These are phyloP conservation scores for Hygrophila difformis DNA, from an alignment of 257 asterid species.

Conservation along the genomic window DNA sequence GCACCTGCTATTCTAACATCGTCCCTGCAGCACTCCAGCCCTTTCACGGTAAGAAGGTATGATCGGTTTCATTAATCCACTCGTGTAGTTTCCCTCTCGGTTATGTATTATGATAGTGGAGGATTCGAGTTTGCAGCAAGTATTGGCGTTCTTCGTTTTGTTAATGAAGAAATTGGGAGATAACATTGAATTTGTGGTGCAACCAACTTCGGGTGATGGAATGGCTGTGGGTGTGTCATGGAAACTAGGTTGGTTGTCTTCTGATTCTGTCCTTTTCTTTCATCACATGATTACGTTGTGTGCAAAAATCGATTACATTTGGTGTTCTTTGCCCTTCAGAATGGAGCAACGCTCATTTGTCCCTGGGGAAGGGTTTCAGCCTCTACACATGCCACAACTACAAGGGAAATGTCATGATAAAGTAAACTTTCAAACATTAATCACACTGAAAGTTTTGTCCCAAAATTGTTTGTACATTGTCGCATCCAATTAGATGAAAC, in stretches of 20 bases:
- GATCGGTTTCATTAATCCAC: neutral
- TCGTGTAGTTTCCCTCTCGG: neutral
- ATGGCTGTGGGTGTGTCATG: slow-evolving; percentile 53
- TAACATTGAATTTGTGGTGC: neutral
- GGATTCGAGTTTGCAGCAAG: slow-evolving; percentile 40
- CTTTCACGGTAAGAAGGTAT: slow-evolving; percentile 63
- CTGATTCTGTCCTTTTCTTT: too few relatives aligned
- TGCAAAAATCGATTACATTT: neutral
- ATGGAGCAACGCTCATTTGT: slow-evolving; percentile 37
- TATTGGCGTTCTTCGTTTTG: slow-evolving; percentile 43
- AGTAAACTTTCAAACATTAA: too few relatives aligned
- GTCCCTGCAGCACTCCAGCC: slow-evolving; percentile 30
- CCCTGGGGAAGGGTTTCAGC: slow-evolving; percentile 64
- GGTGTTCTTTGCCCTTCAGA: slow-evolving; percentile 20
- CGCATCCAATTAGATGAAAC: too few relatives aligned
- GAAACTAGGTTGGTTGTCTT: slow-evolving; percentile 45
- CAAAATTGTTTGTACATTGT: too few relatives aligned
- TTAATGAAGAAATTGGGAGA: neutral
- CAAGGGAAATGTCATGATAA: slow-evolving; percentile 55
- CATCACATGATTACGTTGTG: neutral
- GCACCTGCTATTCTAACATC: slow-evolving; percentile 53
- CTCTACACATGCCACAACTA: slow-evolving; percentile 50
- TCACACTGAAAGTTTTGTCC: too few relatives aligned
- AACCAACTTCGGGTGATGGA: slow-evolving; percentile 26
- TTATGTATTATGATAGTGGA: too few relatives aligned